Conservation (phyloP, 495 filamentous ascomycete species). For the Achaetomiella virescens region DNA sequence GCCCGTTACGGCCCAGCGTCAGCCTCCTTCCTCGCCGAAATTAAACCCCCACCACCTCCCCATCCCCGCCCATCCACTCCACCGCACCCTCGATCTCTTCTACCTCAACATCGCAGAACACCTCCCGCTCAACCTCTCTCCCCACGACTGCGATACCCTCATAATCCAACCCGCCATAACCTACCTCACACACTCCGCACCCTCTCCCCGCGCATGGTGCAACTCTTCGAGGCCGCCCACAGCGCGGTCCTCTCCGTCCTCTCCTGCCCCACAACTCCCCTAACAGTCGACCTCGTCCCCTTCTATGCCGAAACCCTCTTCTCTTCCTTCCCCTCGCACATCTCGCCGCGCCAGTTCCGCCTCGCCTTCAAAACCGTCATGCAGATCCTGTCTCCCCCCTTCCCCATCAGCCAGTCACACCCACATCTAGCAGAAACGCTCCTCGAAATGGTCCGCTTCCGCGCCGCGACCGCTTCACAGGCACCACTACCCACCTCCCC, state of each 20-base stretch:
- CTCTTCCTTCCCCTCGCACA: conserved; percentile 71
- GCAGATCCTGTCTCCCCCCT: conserved; percentile 78
- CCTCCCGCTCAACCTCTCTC: conserved; percentile 64
- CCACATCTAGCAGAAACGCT: conserved; percentile 72
- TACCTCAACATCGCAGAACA: conserved; percentile 89
- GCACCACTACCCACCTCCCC: conserved; percentile 25
- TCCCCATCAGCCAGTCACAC: conserved; percentile 59
- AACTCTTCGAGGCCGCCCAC: conserved; percentile 91
- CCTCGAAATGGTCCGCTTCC: conserved; percentile 72
- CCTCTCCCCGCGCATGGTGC: conserved; percentile 42
- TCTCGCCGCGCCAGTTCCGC: conserved; percentile 85
- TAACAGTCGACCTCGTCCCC: conserved; percentile 69
- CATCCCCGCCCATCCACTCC: conserved; percentile 69
- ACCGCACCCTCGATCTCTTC: conserved; percentile 78
- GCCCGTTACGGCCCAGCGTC: conserved; percentile 63
- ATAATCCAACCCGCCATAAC: conserved; percentile 67
- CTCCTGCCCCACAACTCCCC: conserved; percentile 63
- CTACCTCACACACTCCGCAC: conserved; percentile 58
- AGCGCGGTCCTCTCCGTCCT: conserved; percentile 77
- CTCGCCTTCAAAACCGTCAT: conserved; percentile 88
- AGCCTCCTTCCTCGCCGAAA: conserved; percentile 61
- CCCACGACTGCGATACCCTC: conserved; percentile 61
- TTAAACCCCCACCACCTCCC: conserved; percentile 51
- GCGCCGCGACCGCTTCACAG: conserved; percentile 53
- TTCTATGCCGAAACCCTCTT: conserved; percentile 85